Evolutionary conservation across 257 asterid genomes (phyloP).

Genomic region (Lavandula angustifolia): DNA sequence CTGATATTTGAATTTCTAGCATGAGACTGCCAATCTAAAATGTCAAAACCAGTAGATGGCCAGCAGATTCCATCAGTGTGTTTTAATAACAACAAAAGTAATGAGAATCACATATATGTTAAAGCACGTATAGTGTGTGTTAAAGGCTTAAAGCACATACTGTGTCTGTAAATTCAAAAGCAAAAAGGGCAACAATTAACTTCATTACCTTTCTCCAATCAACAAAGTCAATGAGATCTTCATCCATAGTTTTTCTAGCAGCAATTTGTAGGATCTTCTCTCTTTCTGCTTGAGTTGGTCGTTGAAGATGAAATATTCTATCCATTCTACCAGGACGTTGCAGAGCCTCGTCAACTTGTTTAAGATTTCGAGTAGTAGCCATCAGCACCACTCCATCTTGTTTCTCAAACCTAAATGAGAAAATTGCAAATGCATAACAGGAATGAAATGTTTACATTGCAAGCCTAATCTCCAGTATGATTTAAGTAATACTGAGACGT

Average conservation of each 20-base stretch:
- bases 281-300: conserved; percentile 84
- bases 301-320: conserved; percentile 91
- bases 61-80: conserved; percentile 6
- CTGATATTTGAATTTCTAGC: neutral
- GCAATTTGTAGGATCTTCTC: conserved; percentile 71
- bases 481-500: conserved; percentile 15
- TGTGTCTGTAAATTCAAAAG: too few relatives aligned
- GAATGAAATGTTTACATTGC: conserved; percentile 1
- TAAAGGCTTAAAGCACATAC: neutral
- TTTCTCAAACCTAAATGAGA: conserved; percentile 75
- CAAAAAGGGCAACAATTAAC: conserved; percentile 24
- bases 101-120: conserved; percentile 3
- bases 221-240: conserved; percentile 74
- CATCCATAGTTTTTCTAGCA: conserved; percentile 92
- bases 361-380: conserved; percentile 93
- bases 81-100: conserved; percentile 14
- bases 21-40: conserved; percentile 20
- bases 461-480: conserved; percentile 7
- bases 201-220: conserved; percentile 85
- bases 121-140: conserved; percentile 13
- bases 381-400: conserved; percentile 98
- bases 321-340: conserved; percentile 99
- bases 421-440: conserved; percentile 31
- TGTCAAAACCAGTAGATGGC: conserved; percentile 16
- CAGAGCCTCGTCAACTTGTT: conserved; percentile 87